Base-by-base conservation (phyloP, 352 stramenopile genomes). In the Halophytophthora polymorphica region DNA sequence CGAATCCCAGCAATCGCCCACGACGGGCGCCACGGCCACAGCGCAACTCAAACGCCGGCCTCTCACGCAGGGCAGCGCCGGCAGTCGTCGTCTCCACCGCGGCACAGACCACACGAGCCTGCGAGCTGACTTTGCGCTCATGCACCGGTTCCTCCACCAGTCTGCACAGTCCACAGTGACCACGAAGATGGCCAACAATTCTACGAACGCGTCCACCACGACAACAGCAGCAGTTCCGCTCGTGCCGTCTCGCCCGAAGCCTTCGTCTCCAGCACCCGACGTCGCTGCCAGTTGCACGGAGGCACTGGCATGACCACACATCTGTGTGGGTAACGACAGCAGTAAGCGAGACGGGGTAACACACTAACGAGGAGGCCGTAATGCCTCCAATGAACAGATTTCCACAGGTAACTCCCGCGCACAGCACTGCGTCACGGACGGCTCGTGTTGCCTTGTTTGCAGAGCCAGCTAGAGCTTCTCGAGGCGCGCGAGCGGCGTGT, bases 81-180 rank as follows among this genome's bases (percentile, higher is more conserved):
- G 66, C 2, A 61, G 53, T 39, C 65, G 69, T 44, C 64, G 71
- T 3, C 42, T 73, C 17, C 56, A 72, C 40, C 69, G 67, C 17
- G 55, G 17, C 2, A 66, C 53, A 0, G 73, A 73, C n/a, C 52
- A 59, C 4, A 50, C 41, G 8, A 62, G 50, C 36, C 41, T 64
- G 50, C 50, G 59, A 11, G 55, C 61, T 0, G 74, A 86, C 23
- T 86, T 85, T 53, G 67, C 75, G 10, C 57, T 83, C 21, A 83
- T 89, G 61, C 75, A 89, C 65, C 79, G 80, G 36, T 89, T 88
- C 31, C 65, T 91, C 25, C 80, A 91, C 38, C 75, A 86, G 43
- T 71, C 36, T 8, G 55, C 45, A 4, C 31, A 59, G 34, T 21
- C 22, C 42, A 22, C 51, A 40, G 21, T 53, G 37, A n/a, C 36